These are phyloP conservation scores for Dactylonectria macrodidyma DNA, from an alignment of 2,329 filamentous ascomycete genomes.

Conservation along the genomic window DNA sequence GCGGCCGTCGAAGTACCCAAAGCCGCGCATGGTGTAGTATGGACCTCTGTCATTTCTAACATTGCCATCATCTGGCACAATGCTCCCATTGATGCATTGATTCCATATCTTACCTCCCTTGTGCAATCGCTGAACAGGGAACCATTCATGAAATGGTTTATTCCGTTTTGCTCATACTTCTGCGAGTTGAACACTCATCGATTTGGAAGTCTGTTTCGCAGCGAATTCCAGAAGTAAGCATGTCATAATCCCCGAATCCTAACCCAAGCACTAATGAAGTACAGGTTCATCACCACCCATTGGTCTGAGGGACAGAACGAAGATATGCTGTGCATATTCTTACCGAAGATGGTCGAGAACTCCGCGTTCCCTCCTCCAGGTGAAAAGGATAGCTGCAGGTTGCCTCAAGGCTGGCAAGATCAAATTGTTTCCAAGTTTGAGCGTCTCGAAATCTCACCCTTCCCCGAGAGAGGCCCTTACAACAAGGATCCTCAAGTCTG, in stretches of 20 bases:
- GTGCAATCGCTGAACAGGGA: constrained; percentile 76
- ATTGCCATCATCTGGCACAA: constrained; percentile 79
- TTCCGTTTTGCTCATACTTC: constrained; percentile 88
- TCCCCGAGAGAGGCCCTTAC: constrained; percentile 74
- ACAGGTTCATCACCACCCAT: constrained; percentile 81
- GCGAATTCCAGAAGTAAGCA: constrained; percentile 82
- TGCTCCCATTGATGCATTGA: constrained; percentile 84
- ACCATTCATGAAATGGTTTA: constrained; percentile 79
- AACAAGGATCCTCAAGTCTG: constrained; percentile 74
- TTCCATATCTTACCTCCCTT: constrained; percentile 78
- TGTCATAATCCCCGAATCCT: constrained; percentile 37
- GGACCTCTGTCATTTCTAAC: constrained; percentile 71
- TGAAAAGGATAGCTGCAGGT: constrained; percentile 67
- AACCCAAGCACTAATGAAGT: constrained; percentile 34
- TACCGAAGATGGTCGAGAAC: constrained; percentile 75
- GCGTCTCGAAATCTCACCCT: constrained; percentile 73
- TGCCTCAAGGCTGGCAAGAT: constrained; percentile 80
- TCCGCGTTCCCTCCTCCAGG: constrained; percentile 67
- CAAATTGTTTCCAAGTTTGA: constrained; percentile 81
- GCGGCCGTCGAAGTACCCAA: constrained; percentile 53
- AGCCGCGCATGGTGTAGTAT: constrained; percentile 61
- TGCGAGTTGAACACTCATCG: constrained; percentile 80
- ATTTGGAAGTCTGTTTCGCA: constrained; percentile 85
- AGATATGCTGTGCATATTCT: constrained; percentile 76
- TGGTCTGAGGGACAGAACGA: constrained; percentile 79